Base-by-base conservation (phyloP, 768 basidiomycete species). In the Udeniomyces megalosporus region DNA sequence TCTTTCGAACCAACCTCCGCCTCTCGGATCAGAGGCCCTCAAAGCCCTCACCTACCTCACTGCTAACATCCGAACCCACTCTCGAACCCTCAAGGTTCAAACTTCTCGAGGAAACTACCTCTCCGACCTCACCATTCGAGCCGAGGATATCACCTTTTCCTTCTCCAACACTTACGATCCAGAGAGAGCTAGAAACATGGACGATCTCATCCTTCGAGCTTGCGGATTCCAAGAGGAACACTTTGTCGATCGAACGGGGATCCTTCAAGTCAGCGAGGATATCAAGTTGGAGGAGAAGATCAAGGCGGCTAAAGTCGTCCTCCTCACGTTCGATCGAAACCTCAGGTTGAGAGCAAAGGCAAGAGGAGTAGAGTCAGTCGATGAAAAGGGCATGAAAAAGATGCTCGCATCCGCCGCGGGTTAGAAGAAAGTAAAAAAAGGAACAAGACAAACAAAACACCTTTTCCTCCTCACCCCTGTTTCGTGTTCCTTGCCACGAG, bases 21-120 rank as follows among this genome's bases (percentile, higher is more conserved):
- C 80, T 0, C 83, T 96, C 26, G 88, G 84, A 45, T 79, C 81
- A 50, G 82, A 86, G 0, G 91, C 95, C 0, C 76, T 77, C 42
- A 76, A 78, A 12, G 88, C 91, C 0, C 76, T 95, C 63, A 66
- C 77, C 0, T 95, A 88, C 69, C 80, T 96, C 67, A 80, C 84
- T 2, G 76, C 81, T 1, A 83, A 85, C 67, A 74, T 96, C 63
- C 85, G 84, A 54, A 78, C 84, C 3, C 84, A 88, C 70, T 74
- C 82, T 0, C 74, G 77, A 1, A 84, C 83, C 11, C 82, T 99
- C 73, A 96, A 97, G 76, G 84, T 97, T 6, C 91, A 90, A 75
- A 99, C 95, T 0, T 86, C 85, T 6, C 85, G 85, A 67, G 95
- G 95, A 65, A 97, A 96, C 70, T 97, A 96, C 71, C 79, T 99